Percentiles rank a stretch among this genome's conserved stretches.
Conservation (phyloP, 345 rosid genomes). For the Microcos paniculata region DNA sequence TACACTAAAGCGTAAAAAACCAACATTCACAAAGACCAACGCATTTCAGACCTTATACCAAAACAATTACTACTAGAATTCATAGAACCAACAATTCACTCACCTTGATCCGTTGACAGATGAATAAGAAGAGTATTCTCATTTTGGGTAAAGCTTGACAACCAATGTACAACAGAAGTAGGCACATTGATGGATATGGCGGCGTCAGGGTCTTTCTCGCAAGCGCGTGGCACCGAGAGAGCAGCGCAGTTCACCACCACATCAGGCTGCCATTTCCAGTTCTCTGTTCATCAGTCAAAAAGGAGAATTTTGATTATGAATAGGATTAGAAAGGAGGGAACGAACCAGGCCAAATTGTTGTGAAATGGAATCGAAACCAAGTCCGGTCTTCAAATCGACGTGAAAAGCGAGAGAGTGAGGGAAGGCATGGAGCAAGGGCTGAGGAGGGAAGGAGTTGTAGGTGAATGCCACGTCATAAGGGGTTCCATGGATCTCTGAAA, state of each 20-base stretch:
- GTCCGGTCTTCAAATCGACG: constrained; percentile 64
- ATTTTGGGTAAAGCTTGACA: constrained; percentile 37
- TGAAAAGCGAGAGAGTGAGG: constrained; percentile 52
- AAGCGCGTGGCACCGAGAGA: constrained; percentile 74
- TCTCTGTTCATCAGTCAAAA: neutral
- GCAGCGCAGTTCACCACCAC: constrained; percentile 93
- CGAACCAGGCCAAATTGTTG: constrained; percentile 62
- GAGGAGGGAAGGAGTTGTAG: constrained; percentile 52
- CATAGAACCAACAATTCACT: neutral
- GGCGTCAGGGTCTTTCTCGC: constrained; percentile 72
- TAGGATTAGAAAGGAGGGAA: neutral
- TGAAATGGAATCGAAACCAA: constrained; percentile 53
- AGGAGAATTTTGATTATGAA: neutral
- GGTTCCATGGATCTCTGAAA: constrained; percentile 32
- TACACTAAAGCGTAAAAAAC: constrained; percentile 50
- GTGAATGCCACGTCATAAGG: constrained; percentile 62
- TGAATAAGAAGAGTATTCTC: constrained; percentile 59
- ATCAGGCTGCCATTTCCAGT: constrained; percentile 53
- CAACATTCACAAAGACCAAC: constrained; percentile 2
- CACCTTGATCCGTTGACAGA: constrained; percentile 93
- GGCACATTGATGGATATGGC: constrained; percentile 80
- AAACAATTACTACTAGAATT: neutral
- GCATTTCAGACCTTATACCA: neutral
- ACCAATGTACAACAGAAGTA: constrained; percentile 66
- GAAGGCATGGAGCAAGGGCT: constrained; percentile 46